A percentile compares a stretch with the other conserved stretches of the same genome.
phyloP scores from a whole-genome alignment of 208 protist genomes.

The Lotmaria passim region DNA sequence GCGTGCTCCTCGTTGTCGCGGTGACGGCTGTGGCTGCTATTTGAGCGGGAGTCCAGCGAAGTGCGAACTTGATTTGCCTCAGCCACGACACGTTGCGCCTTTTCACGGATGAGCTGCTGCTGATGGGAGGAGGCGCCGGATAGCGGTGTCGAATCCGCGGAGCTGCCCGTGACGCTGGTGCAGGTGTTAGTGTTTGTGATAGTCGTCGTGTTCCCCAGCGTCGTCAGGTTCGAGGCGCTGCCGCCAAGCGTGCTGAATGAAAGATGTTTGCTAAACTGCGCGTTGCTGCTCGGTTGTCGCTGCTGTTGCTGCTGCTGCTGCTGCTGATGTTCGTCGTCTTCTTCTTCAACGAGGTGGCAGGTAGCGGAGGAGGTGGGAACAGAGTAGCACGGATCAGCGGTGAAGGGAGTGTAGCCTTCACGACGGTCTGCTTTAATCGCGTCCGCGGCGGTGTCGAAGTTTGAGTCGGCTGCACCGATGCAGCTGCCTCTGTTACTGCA shows the following conservation, averaged over 20 bases:
- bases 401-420: too few species aligned
- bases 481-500: neutral
- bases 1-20: conserved; percentile 20
- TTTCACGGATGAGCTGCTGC: conserved; percentile 9
- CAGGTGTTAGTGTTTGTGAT: conserved; percentile 24
- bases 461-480: conserved; percentile 6
- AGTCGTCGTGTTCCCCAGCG: conserved; percentile 13
- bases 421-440: too few species aligned
- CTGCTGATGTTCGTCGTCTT: neutral
- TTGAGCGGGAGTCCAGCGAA: conserved; percentile 29
- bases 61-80: conserved; percentile 13
- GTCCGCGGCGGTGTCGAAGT: neutral
- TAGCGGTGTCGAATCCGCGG: conserved; percentile 27
- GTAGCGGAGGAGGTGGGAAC: neutral
- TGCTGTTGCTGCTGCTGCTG: neutral
- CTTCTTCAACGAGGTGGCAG: too few species aligned
- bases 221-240: conserved; percentile 28
- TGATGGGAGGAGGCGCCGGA: conserved; percentile 28
- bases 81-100: conserved; percentile 12
- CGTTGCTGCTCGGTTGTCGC: neutral
- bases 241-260: conserved; percentile 20
- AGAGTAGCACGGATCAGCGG: neutral
- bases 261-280: conserved; percentile 2
- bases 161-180: conserved; percentile 24
- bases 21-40: conserved; percentile 8